Conservation (phyloP, 2,329 filamentous ascomycete genomes). For the Phyllosticta paracitricarpa region DNA sequence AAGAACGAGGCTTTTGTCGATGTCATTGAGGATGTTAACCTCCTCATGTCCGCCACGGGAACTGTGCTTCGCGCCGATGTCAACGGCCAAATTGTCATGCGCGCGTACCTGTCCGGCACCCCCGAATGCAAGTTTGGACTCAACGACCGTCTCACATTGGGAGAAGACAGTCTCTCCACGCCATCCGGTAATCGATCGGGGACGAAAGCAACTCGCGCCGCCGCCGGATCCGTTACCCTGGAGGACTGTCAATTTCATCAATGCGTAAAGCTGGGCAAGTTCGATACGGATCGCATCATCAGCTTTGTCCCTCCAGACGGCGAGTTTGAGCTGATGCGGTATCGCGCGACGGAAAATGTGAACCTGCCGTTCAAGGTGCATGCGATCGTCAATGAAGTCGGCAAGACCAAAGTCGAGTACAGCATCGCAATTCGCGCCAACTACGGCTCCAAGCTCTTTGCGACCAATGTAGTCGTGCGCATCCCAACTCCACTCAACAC, state of each 20-base stretch:
- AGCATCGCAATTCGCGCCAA: constrained; percentile 96
- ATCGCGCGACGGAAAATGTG: constrained; percentile 95
- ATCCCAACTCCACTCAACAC: constrained; percentile 97
- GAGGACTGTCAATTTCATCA: constrained; percentile 99
- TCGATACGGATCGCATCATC: constrained; percentile 93
- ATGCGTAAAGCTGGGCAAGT: constrained; percentile 94
- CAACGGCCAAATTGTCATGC: constrained; percentile 96
- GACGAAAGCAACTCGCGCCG: constrained; percentile 86
- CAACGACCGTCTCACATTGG: constrained; percentile 89
- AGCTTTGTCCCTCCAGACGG: constrained; percentile 94
- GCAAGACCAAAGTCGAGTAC: constrained; percentile 96
- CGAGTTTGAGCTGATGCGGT: constrained; percentile 97
- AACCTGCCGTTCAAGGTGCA: constrained; percentile 98
- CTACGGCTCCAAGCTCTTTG: constrained; percentile 91
- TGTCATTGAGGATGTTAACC: constrained; percentile 97
- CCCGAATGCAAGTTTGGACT: constrained; percentile 98
- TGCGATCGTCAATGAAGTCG: constrained; percentile 94
- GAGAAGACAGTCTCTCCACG: constrained; percentile 50
- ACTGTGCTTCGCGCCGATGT: constrained; percentile 93
- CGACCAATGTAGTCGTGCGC: constrained; percentile 87
- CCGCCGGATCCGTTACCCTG: constrained; percentile 86
- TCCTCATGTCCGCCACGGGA: constrained; percentile 96
- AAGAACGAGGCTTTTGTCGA: constrained; percentile 99
- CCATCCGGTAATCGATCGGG: constrained; percentile 66
- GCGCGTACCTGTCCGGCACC: constrained; percentile 89